phyloP scores from a whole-genome alignment of 768 basidiomycete species.

The Naganishia onofrii region DNA sequence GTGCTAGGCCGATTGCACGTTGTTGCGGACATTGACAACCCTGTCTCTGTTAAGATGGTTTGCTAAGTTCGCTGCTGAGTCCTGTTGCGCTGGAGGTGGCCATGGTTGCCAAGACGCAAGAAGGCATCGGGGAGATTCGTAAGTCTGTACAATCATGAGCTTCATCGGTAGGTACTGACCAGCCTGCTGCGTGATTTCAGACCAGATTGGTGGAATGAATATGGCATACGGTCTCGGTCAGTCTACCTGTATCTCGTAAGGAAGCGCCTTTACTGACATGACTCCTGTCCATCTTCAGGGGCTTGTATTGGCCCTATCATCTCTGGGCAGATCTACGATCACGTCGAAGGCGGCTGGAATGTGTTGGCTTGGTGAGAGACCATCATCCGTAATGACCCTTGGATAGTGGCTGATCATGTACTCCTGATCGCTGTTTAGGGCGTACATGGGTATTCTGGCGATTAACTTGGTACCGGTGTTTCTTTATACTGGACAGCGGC shows the following conservation, averaged over 20 bases:
- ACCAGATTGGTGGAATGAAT: conserved; percentile 45
- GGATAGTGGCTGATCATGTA: not conserved
- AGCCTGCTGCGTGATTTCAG: not conserved
- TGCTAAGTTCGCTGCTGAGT: conserved; percentile 27
- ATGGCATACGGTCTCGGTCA: conserved; percentile 28
- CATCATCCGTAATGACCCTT: not conserved
- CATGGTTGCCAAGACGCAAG: conserved; percentile 33
- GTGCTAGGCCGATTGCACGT: not conserved
- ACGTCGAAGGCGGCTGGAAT: conserved; percentile 37
- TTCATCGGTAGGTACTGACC: not conserved
- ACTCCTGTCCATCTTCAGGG: not conserved
- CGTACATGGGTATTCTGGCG: conserved; percentile 1
- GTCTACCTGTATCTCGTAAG: not conserved
- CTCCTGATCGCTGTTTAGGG: not conserved
- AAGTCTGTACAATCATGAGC: not conserved
- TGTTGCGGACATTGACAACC: not conserved
- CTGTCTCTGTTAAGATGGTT: not conserved
- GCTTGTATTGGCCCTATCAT: conserved; percentile 32
- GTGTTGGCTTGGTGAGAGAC: conserved; percentile 34
- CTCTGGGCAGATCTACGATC: conserved; percentile 43
- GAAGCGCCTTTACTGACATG: conserved; percentile 23
- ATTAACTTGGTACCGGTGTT: not conserved
- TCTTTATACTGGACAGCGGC: not conserved
- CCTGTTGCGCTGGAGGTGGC: conserved; percentile 39
- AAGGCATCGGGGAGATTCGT: conserved; percentile 42